Evolutionary conservation across 345 rosid species (phyloP), one percentile per base, ranked within the genome.

Genomic region (Jatropha curcas): DNA sequence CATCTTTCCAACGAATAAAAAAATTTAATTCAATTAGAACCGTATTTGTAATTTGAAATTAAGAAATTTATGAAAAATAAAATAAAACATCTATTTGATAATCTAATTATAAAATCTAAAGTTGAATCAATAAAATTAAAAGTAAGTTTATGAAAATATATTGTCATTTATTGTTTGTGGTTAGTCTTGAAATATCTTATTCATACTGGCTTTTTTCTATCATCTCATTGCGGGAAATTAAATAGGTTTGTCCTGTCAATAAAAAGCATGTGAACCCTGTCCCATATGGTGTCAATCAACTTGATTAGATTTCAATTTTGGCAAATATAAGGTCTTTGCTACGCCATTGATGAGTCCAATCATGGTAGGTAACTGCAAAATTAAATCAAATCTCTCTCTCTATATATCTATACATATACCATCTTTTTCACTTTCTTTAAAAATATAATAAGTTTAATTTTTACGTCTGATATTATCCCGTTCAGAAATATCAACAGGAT

Each of bases 231-330:
- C 22, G 62, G 62, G 63, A 51, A 76, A 65, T 37, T 60, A 24
- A 50, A n/a, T 67, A 34, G 51, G 43, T 67, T 75, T 46, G 1
- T 12, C 61, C n/a, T n/a, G n/a, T 67, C 45, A 52, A 14, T 41
- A 28, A 68, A 55, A 25, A 8, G 35, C 74, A 59, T 65, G 68
- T 77, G 74, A 27, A 55, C 62, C 30, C 61, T 56, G 9, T 73
- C n/a, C 53, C 33, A 5, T 50, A 17, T 45, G n/a, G n/a, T 4
- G 37, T 58, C 59, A 14, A 27, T 25, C 39, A 25, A n/a, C 59
- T 71, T 67, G 10, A 3, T 68, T 51, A 28, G 8, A 16, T 30
- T 52, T 17, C 11, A 35, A 16, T 30, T 17, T 35, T 6, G 63
- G 17, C 13, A 7, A 0, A 28, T 14, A 1, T 37, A 10, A 24